Evolutionary conservation across 2,329 filamentous ascomycete genomes (phyloP).

Genomic region (Tricladium varicosporioides): DNA sequence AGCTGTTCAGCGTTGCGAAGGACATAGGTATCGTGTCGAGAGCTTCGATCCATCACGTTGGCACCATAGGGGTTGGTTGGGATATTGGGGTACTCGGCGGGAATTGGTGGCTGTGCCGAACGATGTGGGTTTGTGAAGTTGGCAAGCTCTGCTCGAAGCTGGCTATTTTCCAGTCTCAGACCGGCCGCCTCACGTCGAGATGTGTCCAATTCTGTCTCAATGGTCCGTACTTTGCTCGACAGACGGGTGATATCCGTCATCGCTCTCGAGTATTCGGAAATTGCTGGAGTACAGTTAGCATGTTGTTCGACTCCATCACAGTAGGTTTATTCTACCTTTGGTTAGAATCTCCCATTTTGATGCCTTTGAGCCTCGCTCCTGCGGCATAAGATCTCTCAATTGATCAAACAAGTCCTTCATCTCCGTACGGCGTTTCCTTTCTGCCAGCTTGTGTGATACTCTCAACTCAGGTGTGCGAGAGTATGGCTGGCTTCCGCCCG

Average conservation of each 20-base stretch:
- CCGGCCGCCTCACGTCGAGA: slow-evolving; percentile 44
- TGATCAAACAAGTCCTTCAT: slow-evolving; percentile 89
- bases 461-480: slow-evolving; percentile 79
- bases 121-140: slow-evolving; percentile 16
- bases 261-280: slow-evolving; percentile 50
- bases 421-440: slow-evolving; percentile 78
- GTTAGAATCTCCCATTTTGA: slow-evolving; percentile 89
- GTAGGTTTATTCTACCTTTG: slow-evolving; percentile 59
- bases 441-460: slow-evolving; percentile 81
- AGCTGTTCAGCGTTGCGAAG: slow-evolving; percentile 35
- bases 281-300: slow-evolving; percentile 44
- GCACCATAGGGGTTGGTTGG: slow-evolving; percentile 2
- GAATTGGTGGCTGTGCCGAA: slow-evolving; percentile 11
- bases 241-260: slow-evolving; percentile 37
- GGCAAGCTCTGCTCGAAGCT: slow-evolving; percentile 29
- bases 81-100: slow-evolving; percentile 11
- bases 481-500: slow-evolving; percentile 67
- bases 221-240: slow-evolving; percentile 5
- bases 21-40: slow-evolving; percentile 40
- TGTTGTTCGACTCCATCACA: neutral
- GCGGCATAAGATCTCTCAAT: slow-evolving; percentile 73
- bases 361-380: slow-evolving; percentile 78
- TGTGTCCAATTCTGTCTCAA: slow-evolving; percentile 35
- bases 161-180: slow-evolving; percentile 30
- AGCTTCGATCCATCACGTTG: slow-evolving; percentile 11